phyloP scores from a whole-genome alignment of 1,284 basidiomycete species.

The Tilletia caries region DNA sequence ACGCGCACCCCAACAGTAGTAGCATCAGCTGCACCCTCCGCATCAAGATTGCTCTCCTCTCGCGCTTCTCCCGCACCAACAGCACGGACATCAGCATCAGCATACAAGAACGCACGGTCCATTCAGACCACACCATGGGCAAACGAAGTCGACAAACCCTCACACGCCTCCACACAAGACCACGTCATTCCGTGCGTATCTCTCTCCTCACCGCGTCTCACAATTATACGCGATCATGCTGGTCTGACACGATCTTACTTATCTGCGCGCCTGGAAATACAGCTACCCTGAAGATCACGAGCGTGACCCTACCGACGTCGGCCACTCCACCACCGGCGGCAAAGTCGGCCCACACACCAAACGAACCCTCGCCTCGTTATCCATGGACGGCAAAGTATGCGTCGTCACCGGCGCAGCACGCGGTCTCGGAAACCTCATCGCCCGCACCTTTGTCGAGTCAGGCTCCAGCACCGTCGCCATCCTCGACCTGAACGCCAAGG shows the following conservation, averaged over 20 bases:
- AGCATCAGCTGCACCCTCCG: neutral
- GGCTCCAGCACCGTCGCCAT: conserved; percentile 79
- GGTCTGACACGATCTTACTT: neutral
- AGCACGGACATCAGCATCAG: neutral
- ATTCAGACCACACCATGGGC: conserved; percentile 1
- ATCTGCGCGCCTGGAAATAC: neutral
- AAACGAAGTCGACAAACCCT: conserved; percentile 16
- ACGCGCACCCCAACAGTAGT: neutral
- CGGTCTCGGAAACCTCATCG: conserved; percentile 58
- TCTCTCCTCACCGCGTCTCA: too few species aligned
- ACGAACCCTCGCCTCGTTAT: conserved; percentile 42
- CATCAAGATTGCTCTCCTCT: neutral
- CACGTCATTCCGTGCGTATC: conserved; percentile 13
- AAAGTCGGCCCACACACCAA: conserved; percentile 34
- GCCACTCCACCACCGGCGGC: conserved; percentile 40
- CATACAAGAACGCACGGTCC: neutral
- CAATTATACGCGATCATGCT: too few species aligned
- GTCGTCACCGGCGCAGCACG: conserved; percentile 90
- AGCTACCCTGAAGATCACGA: conserved; percentile 25
- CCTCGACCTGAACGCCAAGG: conserved; percentile 74
- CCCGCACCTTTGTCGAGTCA: conserved; percentile 78
- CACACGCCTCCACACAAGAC: conserved; percentile 16
- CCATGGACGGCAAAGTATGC: conserved; percentile 66
- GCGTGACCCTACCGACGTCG: conserved; percentile 33
- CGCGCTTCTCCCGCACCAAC: neutral